phyloP scores from a whole-genome alignment of 768 basidiomycete species.

The Antrodiella citrinella region DNA sequence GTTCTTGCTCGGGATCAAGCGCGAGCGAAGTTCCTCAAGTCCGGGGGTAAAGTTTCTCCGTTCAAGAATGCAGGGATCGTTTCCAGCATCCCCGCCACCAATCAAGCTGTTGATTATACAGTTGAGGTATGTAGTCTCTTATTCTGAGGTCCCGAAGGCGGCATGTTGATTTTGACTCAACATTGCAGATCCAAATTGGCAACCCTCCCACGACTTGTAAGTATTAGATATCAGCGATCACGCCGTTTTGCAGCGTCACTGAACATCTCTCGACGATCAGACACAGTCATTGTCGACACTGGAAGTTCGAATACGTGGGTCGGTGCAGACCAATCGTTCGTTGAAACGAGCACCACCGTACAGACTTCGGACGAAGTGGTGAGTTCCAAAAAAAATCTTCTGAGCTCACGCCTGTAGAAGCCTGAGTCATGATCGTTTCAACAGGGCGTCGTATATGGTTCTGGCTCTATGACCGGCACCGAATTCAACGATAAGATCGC shows the following conservation, averaged over 20 bases:
- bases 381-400: neutral
- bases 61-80: constrained; percentile 2
- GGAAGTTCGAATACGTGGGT: constrained; percentile 17
- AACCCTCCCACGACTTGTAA: constrained; percentile 11
- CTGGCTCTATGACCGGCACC: neutral
- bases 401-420: neutral
- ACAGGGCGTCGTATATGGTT: neutral
- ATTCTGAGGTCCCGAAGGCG: too few relatives aligned
- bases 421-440: neutral
- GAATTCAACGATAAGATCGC: constrained; percentile 4
- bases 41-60: neutral
- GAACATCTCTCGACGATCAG: too few relatives aligned
- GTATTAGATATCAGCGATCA: neutral
- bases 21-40: constrained; percentile 1
- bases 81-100: constrained; percentile 6
- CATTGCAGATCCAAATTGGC: constrained; percentile 8
- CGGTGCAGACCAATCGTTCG: constrained; percentile 9
- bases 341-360: constrained; percentile 8
- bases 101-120: constrained; percentile 8
- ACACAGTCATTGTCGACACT: constrained; percentile 12
- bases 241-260: too few relatives aligned
- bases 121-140: constrained; percentile 4
- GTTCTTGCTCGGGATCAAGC: constrained; percentile 4
- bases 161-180: too few relatives aligned
- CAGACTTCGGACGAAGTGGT: constrained; percentile 8